These are phyloP conservation scores for Colletotrichum sp. DNA, from an alignment of 2,329 filamentous ascomycete genomes.

Conservation along the genomic window DNA sequence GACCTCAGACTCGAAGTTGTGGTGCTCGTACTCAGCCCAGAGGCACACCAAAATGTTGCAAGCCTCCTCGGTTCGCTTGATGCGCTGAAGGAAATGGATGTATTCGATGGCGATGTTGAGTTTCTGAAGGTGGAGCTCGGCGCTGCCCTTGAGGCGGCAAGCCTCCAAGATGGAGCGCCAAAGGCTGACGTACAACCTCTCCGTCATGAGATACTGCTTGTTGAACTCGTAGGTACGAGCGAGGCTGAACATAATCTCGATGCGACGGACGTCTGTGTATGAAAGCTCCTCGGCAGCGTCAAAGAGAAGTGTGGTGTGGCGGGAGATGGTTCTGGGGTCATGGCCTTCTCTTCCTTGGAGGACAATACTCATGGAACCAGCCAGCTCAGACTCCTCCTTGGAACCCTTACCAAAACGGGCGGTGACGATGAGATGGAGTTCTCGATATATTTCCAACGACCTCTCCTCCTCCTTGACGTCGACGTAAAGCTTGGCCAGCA, in stretches of 20 bases:
- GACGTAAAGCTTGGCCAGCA: conserved; percentile 40
- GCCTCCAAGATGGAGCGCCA: conserved; percentile 42
- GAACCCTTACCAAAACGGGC: conserved; percentile 36
- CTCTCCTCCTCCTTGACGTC: conserved; percentile 37
- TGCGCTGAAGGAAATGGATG: conserved; percentile 34
- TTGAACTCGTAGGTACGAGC: conserved; percentile 38
- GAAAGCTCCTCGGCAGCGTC: conserved; percentile 39
- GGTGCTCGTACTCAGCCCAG: conserved; percentile 45
- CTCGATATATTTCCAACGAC: conserved; percentile 35
- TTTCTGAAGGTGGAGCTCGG: conserved; percentile 40
- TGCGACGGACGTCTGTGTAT: conserved; percentile 33
- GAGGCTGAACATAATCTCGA: conserved; percentile 38
- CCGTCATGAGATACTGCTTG: conserved; percentile 36
- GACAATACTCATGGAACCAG: conserved; percentile 32
- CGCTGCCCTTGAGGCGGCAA: conserved; percentile 30
- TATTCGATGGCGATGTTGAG: conserved; percentile 44
- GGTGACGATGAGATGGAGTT: conserved; percentile 38
- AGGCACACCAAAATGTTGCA: conserved; percentile 43
- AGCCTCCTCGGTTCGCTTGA: conserved; percentile 39
- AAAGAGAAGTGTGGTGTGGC: conserved; percentile 30
- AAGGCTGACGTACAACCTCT: conserved; percentile 42
- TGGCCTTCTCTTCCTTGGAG: conserved; percentile 30
- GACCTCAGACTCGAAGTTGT: conserved; percentile 33
- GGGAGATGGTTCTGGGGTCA: background rate
- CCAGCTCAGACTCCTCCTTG: conserved; percentile 30